These are phyloP conservation scores for Flaveria linearis DNA, from an alignment of 129 eudicot species.

Conservation along the genomic window DNA sequence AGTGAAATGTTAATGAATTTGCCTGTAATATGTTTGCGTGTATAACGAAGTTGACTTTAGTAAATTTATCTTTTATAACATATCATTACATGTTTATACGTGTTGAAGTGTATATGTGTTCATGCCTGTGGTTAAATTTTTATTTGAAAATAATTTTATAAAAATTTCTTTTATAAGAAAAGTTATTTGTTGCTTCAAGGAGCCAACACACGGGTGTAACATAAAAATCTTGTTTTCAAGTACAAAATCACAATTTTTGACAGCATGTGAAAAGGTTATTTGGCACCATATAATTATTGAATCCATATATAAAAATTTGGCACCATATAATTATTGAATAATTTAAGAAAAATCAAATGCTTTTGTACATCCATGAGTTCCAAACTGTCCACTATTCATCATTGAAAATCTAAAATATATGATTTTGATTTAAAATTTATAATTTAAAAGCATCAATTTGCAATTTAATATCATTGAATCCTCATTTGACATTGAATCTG, in stretches of 20 bases:
- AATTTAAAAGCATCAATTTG: slow-evolving; percentile 18
- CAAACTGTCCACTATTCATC: slow-evolving; percentile 3
- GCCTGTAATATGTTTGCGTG: too few relatives aligned
- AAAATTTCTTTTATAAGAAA: too few relatives aligned
- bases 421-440: neutral
- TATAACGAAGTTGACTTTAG: too few relatives aligned
- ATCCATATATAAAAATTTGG: neutral
- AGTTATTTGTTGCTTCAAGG: too few relatives aligned
- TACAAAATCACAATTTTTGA: neutral
- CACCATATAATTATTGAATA: neutral
- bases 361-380: slow-evolving; percentile 14
- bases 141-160: too few relatives aligned
- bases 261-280: neutral
- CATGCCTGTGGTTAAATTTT: too few relatives aligned
- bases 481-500: slow-evolving; percentile 27
- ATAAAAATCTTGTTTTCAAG: neutral
- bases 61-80: too few relatives aligned
- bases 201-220: neutral
- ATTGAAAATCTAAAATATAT: neutral
- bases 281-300: neutral
- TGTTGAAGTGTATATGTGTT: too few relatives aligned
- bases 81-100: too few relatives aligned
- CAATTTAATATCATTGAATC: slow-evolving; percentile 14
- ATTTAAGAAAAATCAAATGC: neutral
- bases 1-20: too few relatives aligned